These are phyloP conservation scores for Amaranthus hypochondriacus DNA, from an alignment of 148 eudicot species.

Conservation along the genomic window DNA sequence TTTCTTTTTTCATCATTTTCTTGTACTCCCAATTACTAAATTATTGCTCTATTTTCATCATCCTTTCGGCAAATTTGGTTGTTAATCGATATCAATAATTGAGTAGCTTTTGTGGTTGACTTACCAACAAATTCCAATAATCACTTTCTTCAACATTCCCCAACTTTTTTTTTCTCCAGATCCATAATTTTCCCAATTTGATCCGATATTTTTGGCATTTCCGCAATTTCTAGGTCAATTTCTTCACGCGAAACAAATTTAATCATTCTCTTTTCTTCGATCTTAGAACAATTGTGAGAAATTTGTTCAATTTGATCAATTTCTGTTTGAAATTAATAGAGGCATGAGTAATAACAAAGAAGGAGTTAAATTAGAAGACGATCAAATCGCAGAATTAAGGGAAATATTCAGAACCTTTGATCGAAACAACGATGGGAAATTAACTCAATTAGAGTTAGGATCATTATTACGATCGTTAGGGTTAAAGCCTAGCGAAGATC, in stretches of 20 bases:
- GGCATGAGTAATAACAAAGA: conserved; percentile 32
- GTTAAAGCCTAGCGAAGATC: conserved; percentile 39
- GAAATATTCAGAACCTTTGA: conserved; percentile 44
- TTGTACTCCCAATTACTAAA: too few species aligned
- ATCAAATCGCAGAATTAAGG: conserved; percentile 41
- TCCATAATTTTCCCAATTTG: not conserved
- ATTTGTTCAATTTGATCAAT: not conserved
- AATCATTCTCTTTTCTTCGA: not conserved
- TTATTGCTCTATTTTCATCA: too few species aligned
- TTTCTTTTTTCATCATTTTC: not conserved
- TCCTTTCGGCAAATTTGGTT: not conserved
- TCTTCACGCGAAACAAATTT: not conserved
- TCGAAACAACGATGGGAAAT: conserved; percentile 41
- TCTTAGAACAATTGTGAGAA: not conserved
- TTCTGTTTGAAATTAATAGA: not conserved
- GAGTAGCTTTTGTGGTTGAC: conserved; percentile 24
- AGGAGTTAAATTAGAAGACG: conserved; percentile 39
- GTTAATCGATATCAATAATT: conserved; percentile 7
- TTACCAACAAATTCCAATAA: conserved; percentile 20
- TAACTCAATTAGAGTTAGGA: conserved; percentile 41
- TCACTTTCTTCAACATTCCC: not conserved
- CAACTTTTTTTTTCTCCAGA: not conserved
- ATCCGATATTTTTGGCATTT: conserved; percentile 11
- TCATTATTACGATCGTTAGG: conserved; percentile 42
- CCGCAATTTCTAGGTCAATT: conserved; percentile 1